Base-by-base conservation (phyloP, 129 eudicot species). In the Kitagawia praeruptora region DNA sequence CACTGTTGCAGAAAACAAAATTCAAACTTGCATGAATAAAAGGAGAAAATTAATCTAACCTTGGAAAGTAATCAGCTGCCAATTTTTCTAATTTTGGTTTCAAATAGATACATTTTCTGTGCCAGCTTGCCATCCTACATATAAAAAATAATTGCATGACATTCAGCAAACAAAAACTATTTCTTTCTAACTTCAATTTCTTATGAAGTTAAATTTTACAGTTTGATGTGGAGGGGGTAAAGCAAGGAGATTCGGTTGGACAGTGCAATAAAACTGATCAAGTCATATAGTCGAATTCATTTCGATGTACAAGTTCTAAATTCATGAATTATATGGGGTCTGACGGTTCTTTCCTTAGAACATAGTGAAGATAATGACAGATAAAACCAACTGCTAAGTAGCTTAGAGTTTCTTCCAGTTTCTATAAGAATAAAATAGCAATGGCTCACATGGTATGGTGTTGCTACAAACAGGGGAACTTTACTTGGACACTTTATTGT, bases 71-170 rank as follows among this genome's bases (percentile, higher is more conserved):
- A 46, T 85, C 80, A 77, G 98, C 96, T 4, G 98, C 98, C 80
- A 93, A 49, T 80, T 89, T 93, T 89, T 93, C 98, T 85, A 93
- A 44, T 78, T 91, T 93, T 18, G 98, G 98, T 82, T 93, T 93
- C 86, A 93, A 87, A 81, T 87, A 91, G 83, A 93, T 89, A 74
- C 98, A 93, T 86, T 93, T 93, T 85, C 98, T 80, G 88, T 96
- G 91, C 98, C 98, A 93, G 75, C 70, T 90, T 78, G 98, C 96
- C 91, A 86, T 87, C n/a, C n/a, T n/a, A n/a, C n/a, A n/a, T n/a
- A n/a, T n/a, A n/a, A n/a, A n/a, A n/a, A n/a, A n/a, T n/a, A n/a
- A n/a, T n/a, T n/a, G n/a, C n/a, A n/a, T n/a, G n/a, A n/a, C n/a
- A n/a, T n/a, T n/a, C n/a, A n/a, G n/a, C n/a, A n/a, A n/a, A n/a